Evolutionary conservation across 2,329 filamentous ascomycete genomes (phyloP), one percentile per base, ranked within the genome.

Genomic region (Neopestalotiopsis clavispora): DNA sequence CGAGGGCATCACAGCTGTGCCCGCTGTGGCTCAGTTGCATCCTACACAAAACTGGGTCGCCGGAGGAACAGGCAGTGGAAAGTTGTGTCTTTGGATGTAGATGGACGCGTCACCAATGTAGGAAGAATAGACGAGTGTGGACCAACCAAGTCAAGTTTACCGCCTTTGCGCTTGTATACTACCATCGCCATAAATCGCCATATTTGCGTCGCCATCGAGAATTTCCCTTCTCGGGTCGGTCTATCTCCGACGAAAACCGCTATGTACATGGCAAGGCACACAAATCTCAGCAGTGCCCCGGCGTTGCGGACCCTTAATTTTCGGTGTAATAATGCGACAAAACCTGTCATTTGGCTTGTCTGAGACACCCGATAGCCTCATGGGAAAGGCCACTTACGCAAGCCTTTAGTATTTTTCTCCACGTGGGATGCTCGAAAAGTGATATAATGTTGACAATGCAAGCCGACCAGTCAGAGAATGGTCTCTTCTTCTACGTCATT

Each of bases 1-100:
- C 0, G 94, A 97, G 0, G 93, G 92, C 0, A 97, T 99, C 74
- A 97, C 94, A 0, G 96, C 96, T 6, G 96, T 99, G 4, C 96
- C 96, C 2, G 94, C 96, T 0, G 96, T 97, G 0, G 93, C 94
- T 0, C 92, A 95, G 64, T 96, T 98, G 74, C 96, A 99, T 79
- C 92, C 93, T 0, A 93, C 88, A 0, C 85, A 90, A 79, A 92
- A 98, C 76, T 99, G 96, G 96, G 91, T 99, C 45, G 95, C 93
- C 0, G 95, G 93, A 2, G 96, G 94, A 0, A 98, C 93, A 0
- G 94, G 93, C 0, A 97, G 94, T 77, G 96, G 96, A 2, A 98
- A 98, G 81, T 80, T 98, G 32, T 97, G 93, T 79, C 82, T 99
- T 45, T 99, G 95, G 94, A 92, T 92, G 86, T 97, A 60, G 45